A percentile compares a stretch with the other conserved stretches of the same genome.
These are phyloP conservation scores for Pseudogymnoascus sp. DNA, from an alignment of 2,329 filamentous ascomycete genomes.

Conservation along the genomic window DNA sequence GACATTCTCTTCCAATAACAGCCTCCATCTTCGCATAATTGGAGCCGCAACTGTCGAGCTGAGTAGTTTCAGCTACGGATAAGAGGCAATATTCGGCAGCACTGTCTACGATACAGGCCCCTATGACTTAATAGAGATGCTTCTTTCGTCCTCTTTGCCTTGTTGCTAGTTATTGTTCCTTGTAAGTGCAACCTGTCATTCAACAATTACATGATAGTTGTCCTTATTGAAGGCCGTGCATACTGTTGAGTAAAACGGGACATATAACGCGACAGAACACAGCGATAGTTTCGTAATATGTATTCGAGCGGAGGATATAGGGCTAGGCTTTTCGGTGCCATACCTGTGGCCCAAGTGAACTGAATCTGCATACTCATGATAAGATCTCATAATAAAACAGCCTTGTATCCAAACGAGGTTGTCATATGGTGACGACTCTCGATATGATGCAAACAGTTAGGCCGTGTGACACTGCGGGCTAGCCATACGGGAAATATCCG, in stretches of 20 bases:
- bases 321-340: not conserved
- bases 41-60: not conserved
- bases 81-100: not conserved
- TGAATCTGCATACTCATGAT: not conserved
- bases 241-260: too few species aligned
- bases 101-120: not conserved
- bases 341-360: not conserved
- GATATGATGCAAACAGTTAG: not conserved
- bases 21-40: not conserved
- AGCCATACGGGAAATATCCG: not conserved
- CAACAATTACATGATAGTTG: not conserved
- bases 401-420: not conserved
- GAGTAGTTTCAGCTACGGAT: not conserved
- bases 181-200: not conserved
- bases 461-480: not conserved
- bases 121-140: not conserved
- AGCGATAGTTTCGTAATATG: not conserved
- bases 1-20: not conserved
- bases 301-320: too few species aligned
- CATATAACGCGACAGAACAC: not conserved
- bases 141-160: not conserved
- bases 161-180: not conserved
- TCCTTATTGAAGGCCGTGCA: not conserved
- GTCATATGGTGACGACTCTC: not conserved
- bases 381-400: not conserved